These are phyloP conservation scores for Dothideomycetidae sp. DNA, from an alignment of 2,329 filamentous ascomycete genomes.

Conservation along the genomic window DNA sequence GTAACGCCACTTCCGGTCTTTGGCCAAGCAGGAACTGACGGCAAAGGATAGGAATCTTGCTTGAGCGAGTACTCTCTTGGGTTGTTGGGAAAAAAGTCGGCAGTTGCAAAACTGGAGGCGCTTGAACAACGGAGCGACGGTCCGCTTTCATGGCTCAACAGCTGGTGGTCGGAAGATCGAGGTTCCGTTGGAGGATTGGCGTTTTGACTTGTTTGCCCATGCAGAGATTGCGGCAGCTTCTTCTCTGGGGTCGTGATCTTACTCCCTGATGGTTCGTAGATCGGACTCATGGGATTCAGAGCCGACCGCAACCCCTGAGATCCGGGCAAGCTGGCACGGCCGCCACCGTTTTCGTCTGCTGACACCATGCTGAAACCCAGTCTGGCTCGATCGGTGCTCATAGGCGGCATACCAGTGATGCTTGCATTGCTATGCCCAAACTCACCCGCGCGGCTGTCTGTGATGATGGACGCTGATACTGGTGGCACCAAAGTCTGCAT, in stretches of 20 bases:
- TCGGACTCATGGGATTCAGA: constrained; percentile 26
- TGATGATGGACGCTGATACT: background rate
- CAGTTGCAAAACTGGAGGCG: constrained; percentile 24
- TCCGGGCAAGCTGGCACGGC: background rate
- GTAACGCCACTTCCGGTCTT: background rate
- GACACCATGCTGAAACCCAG: background rate
- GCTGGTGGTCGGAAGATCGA: background rate
- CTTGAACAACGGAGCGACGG: constrained; percentile 16
- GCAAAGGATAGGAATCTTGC: constrained; percentile 18
- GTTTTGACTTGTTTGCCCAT: background rate
- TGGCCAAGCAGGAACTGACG: background rate
- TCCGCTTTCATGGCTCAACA: no score
- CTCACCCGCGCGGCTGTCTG: background rate
- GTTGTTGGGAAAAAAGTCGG: constrained; percentile 27
- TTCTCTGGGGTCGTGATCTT: constrained; percentile 10
- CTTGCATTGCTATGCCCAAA: background rate
- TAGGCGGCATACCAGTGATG: background rate
- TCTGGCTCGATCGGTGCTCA: background rate
- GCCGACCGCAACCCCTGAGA: constrained; percentile 16
- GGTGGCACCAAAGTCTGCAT: background rate
- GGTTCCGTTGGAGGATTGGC: background rate
- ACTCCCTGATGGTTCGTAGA: constrained; percentile 20
- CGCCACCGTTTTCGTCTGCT: constrained; percentile 5
- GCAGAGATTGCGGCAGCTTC: constrained; percentile 2
- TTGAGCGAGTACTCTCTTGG: constrained; percentile 24